These are phyloP conservation scores for Proteromonas lacertae DNA, from an alignment of 352 stramenopile genomes.

Conservation along the genomic window DNA sequence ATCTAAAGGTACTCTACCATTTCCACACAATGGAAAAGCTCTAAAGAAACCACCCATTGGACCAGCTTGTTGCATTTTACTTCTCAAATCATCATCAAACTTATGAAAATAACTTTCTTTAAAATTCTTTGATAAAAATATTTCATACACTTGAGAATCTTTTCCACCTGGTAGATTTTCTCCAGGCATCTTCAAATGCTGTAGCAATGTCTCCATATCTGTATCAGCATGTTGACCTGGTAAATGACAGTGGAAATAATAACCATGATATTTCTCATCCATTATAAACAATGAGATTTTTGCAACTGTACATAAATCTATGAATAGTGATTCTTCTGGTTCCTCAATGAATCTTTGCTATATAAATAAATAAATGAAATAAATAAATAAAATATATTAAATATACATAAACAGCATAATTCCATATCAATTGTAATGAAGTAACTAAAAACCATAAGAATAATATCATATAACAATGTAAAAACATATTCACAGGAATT, in stretches of 20 bases:
- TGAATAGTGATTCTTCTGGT: conserved; percentile 23
- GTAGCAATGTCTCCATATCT: conserved; percentile 54
- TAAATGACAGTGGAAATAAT: conserved; percentile 66
- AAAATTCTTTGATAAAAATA: too few species aligned
- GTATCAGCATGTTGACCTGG: conserved; percentile 53
- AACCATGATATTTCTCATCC: conserved; percentile 54
- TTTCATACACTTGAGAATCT: too few species aligned
- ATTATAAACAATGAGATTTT: conserved; percentile 58
- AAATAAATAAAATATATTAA: conserved; percentile 15
- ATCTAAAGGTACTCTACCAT: too few species aligned
- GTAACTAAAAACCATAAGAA: conserved; percentile 38
- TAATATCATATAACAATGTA: conserved; percentile 44
- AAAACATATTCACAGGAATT: conserved; percentile 28
- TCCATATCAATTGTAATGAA: conserved; percentile 33
- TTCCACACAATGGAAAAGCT: too few species aligned
- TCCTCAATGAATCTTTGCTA: conserved; percentile 24
- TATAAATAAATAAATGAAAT: neutral
- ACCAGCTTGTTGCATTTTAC: too few species aligned
- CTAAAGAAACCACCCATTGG: too few species aligned
- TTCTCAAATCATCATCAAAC: too few species aligned
- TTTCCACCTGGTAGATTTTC: too few species aligned
- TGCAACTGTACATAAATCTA: conserved; percentile 65
- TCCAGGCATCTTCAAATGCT: too few species aligned
- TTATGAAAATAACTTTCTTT: too few species aligned
- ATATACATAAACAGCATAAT: conserved; percentile 36